Evolutionary conservation across 2,329 filamentous ascomycete species (phyloP), one percentile per base, ranked within the genome.

Genomic region (Decorospora gaudefroyi): DNA sequence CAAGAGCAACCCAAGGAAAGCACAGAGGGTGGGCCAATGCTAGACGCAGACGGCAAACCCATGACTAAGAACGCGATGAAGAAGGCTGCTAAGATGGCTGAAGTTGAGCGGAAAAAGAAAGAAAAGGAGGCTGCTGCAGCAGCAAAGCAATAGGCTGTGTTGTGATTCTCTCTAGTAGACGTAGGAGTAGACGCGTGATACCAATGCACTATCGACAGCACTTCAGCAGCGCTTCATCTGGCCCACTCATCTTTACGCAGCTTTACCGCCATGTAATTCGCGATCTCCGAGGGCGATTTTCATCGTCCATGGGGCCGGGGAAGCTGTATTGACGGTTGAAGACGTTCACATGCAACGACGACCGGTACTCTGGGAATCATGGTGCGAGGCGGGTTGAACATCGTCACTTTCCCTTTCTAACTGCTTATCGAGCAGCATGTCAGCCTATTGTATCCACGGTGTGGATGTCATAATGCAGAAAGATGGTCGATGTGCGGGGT

Each of bases 11-110:
- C 56, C 12, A 42, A 49, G 5, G 55, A 46, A 23, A 50, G 42
- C 2, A 45, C 38, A 3, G 53, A 41, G 29, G 52, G 42, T 6
- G 44, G 23, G 2, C 39, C 53, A 1, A 31, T 41, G 42, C 17
- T 60, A 3, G 64, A 58, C 12, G 56, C 59, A 16, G 64, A 69
- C 28, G 66, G 65, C 6, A 64, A 68, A 46, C 64, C 65, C 1
- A 51, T 68, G 59, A 69, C 63, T 4, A 69, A 69, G 46, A 69
- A 69, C 23, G 55, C 58, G 22, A 43, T 55, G 46, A 69, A 69
- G 62, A 69, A 69, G 52, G 45, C 58, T 10, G 51, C 53, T 2
- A 69, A 68, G 41, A 46, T 56, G 28, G 57, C 56, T 7, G 65
- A 69, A 55, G 35, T 59, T 4, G 66, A 67, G 52, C 55, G 49